Conservation (phyloP, 345 rosid genomes). For the Schrenkiella parvula region DNA sequence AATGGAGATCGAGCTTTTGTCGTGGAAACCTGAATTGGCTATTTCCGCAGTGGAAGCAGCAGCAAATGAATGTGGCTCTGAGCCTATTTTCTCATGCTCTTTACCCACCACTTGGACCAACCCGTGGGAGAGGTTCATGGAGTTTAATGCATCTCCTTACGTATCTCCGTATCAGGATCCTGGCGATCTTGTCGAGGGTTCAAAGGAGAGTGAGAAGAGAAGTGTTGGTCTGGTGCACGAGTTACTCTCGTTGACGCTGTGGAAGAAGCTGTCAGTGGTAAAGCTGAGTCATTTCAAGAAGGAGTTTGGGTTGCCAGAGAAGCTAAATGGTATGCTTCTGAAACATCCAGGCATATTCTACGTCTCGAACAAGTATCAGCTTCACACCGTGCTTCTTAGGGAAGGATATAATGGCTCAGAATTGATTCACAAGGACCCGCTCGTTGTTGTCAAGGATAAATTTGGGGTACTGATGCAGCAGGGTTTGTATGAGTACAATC, state of each 20-base stretch:
- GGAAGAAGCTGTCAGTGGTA: conserved; percentile 80
- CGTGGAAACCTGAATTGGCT: conserved; percentile 65
- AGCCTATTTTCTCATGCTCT: conserved; percentile 60
- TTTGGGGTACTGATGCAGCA: conserved; percentile 89
- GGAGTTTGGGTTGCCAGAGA: conserved; percentile 74
- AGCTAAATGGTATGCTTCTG: conserved; percentile 64
- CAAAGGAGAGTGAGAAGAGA: conserved; percentile 81
- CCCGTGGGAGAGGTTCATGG: conserved; percentile 67
- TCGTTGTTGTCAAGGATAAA: conserved; percentile 75
- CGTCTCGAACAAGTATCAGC: conserved; percentile 76
- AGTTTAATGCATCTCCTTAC: conserved; percentile 69
- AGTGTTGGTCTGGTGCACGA: conserved; percentile 69
- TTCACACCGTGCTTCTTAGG: conserved; percentile 79
- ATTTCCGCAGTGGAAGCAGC: conserved; percentile 69
- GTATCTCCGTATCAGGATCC: conserved; percentile 62
- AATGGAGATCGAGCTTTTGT: conserved; percentile 83
- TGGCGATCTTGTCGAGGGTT: conserved; percentile 45
- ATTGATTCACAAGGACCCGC: conserved; percentile 69
- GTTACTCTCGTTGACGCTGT: conserved; percentile 65
- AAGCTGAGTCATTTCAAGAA: conserved; percentile 81
- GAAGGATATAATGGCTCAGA: conserved; percentile 78
- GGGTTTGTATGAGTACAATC: conserved; percentile 76
- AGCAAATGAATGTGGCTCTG: conserved; percentile 42
- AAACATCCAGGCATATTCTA: conserved; percentile 85
- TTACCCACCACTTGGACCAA: conserved; percentile 75